Base-by-base conservation (phyloP, 805 yeast species). In the Monosporozyma solicola region DNA sequence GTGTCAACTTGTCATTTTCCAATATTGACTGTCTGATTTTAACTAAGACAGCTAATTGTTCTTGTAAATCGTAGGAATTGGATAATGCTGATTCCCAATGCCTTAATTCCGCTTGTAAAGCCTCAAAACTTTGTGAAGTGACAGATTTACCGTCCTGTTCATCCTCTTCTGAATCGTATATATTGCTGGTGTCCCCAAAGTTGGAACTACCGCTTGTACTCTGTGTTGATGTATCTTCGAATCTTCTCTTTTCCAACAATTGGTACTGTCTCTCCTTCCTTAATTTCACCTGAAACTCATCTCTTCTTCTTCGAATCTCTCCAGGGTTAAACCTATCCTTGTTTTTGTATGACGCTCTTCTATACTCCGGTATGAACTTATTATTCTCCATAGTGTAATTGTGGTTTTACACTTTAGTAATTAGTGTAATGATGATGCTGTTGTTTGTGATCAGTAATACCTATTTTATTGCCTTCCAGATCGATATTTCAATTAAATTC, bases 251-350 rank as follows among this genome's bases (percentile, higher is more conserved):
- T 46, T 95, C 83, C 60, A 92, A 77, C 54, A 85, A 84, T 68
- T 91, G 97, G 67, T 91, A 97, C 66, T 97, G 82, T 72, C 89
- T 90, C 57, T 89, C 95, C 75, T 92, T 92, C 73, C 98, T 81
- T 65, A 91, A 78, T 69, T 90, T 97, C 57, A 92, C 94, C 72
- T 90, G 97, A 63, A 90, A 96, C 54, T 86, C 94, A 70, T 91
- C 97, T 69, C 97, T 84, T 67, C 97, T 84, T 70, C 97, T 87
- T 70, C 97, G 85, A 64, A 91, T 80, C 76, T 92, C 98, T 67
- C 91, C 97, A 53, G 87, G 87, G 64, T 85, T 86, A 69, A 92
- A 91, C 65, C 94, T 81, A 58, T 91, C 89, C 69, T 89, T 87
- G 75, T 91, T 90, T 72, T 92, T 92, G 77, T 87, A 91, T 67